A percentile compares a stretch with the other conserved stretches of the same genome.
phyloP scores from a whole-genome alignment of 192 early-diverging fungal genomes.

The Linnemannia hyalina region DNA sequence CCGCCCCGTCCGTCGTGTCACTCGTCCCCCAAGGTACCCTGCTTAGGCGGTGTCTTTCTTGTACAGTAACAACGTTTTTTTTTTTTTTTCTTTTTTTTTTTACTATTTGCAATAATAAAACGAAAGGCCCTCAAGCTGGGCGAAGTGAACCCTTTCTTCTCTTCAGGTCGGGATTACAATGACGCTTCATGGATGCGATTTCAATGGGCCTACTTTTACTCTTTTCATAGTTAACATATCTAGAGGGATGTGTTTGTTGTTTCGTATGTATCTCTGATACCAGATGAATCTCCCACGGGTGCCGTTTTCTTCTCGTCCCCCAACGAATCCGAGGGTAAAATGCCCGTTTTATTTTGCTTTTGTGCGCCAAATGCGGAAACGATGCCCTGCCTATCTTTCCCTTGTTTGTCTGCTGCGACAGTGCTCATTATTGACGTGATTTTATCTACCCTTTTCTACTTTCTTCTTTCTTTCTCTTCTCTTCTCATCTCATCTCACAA shows the following conservation, averaged over 20 bases:
- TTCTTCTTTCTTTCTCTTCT: neutral
- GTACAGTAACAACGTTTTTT: neutral
- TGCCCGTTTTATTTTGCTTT: neutral
- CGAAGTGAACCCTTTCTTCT: no score
- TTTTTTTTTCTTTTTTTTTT: neutral
- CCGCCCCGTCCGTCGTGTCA: neutral
- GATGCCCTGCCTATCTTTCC: neutral
- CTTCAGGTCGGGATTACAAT: no score
- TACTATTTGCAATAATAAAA: no score
- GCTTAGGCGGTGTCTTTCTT: neutral
- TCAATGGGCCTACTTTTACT: no score
- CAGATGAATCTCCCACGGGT: no score
- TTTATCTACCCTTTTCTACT: neutral
- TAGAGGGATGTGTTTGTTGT: no score
- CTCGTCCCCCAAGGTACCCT: neutral
- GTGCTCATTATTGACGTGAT: neutral
- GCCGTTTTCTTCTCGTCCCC: neutral
- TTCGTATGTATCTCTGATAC: no score
- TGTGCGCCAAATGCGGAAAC: neutral
- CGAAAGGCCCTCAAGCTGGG: no score
- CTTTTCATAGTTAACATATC: no score
- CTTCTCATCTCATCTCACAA: neutral
- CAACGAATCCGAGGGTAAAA: neutral
- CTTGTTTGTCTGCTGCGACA: neutral
- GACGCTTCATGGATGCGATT: no score